Conservation (phyloP, 805 yeast genomes). For the Sporopachydermia quercuum region DNA sequence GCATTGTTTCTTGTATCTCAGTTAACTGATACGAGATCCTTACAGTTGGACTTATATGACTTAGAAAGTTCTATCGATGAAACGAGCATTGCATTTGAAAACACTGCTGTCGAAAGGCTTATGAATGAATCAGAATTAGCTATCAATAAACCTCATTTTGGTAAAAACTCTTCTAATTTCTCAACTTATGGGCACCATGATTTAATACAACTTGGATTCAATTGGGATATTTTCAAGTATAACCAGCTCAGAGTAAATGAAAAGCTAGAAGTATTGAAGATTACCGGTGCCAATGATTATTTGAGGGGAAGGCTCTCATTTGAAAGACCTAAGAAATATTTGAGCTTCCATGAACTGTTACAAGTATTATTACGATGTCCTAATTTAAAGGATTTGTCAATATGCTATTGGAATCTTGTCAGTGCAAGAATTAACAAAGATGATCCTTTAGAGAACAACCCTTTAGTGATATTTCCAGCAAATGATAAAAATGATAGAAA, state of each 20-base stretch:
- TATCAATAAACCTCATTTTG: no score
- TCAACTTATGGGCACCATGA: no score
- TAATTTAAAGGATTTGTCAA: neutral
- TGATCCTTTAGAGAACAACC: no score
- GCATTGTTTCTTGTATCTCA: no score
- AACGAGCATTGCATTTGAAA: neutral
- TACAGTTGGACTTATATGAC: neutral
- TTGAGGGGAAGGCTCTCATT: neutral
- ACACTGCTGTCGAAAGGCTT: neutral
- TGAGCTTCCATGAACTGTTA: neutral
- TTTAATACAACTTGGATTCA: neutral
- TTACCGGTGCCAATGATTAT: neutral
- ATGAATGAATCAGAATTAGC: neutral
- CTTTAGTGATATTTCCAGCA: no score
- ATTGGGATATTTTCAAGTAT: neutral
- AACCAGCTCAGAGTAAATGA: neutral
- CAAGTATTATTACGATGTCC: neutral
- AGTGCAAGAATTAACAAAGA: neutral
- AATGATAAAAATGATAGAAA: neutral
- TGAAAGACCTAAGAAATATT: neutral
- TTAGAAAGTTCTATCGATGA: neutral
- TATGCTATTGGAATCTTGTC: neutral
- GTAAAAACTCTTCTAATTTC: no score
- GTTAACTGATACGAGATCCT: no score
- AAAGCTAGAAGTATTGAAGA: neutral